Base-by-base conservation (phyloP, 75 land plant species). In the Pinus taeda region DNA sequence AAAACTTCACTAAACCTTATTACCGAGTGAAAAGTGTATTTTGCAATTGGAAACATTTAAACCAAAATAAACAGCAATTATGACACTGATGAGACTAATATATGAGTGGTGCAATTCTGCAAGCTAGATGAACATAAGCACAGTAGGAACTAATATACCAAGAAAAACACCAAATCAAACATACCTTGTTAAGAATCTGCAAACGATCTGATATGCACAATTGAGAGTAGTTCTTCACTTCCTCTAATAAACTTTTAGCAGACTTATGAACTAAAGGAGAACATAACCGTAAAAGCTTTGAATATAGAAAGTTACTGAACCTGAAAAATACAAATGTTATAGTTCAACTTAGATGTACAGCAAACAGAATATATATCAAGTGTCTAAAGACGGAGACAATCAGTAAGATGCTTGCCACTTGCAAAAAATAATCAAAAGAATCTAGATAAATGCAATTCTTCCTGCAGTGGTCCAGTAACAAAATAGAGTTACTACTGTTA, bases 131-230 rank as follows among this genome's bases (percentile, higher is more conserved):
- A 74, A 21, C 15, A 29, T 42, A 3, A 21, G 8, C 59, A 45
- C 33, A 21, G 57, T 56, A 55, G 15, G 1, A 22, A 21, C 53
- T 53, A 49, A 49, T 21, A 8, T 9, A 2, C 8, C 49, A 6
- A 45, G 7, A 45, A 45, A 49, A 53, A 21, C 53, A 73, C 56
- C 20, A 39, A 45, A 9, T 26, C 36, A 15, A 15, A 74, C 29
- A 15, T 65, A 82, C 90, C 87, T 85, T 88, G 60, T 81, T 80
- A 6, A 83, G 79, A 74, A 82, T 14, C 37, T 80, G 74, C 37
- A 81, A 79, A 17, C 77, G 77, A 60, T 64, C 76, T 63, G 74
- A 74, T 29, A 78, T 75, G 78, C 71, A 77, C 63, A 81, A 78
- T 4, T 49, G 66, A 21, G 36, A 81, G 75, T 83, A 83, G 26